These are phyloP conservation scores for Phoenix roebelenii DNA, from an alignment of 176 grass and related monocot species.

Conservation along the genomic window DNA sequence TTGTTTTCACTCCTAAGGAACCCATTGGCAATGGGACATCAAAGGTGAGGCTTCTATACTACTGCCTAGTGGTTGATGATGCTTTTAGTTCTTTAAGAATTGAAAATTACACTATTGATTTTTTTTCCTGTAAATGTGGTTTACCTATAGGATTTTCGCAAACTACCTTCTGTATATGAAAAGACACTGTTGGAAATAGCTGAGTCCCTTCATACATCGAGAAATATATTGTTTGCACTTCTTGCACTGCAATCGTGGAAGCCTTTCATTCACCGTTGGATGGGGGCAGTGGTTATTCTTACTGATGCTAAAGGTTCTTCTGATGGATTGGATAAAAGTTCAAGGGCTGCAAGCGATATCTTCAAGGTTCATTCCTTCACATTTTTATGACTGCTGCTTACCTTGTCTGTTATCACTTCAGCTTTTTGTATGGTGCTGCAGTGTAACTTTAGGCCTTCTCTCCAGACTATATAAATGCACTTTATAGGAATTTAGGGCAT, in stretches of 20 bases:
- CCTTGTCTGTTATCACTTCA: background rate
- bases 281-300: slow-evolving; percentile 39
- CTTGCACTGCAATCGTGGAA: slow-evolving; percentile 90
- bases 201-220: slow-evolving; percentile 69
- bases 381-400: background rate
- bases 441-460: no score
- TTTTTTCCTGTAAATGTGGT: slow-evolving; percentile 8
- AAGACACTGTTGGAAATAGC: slow-evolving; percentile 63
- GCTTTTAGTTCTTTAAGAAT: slow-evolving; percentile 1
- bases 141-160: slow-evolving; percentile 54
- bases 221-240: slow-evolving; percentile 74
- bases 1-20: slow-evolving; percentile 59
- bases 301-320: slow-evolving; percentile 51
- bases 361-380: slow-evolving; percentile 52
- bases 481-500: no score
- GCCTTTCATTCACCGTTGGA: slow-evolving; percentile 73
- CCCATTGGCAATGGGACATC: slow-evolving; percentile 31
- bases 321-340: slow-evolving; percentile 40
- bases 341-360: slow-evolving; percentile 60
- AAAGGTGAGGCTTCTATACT: slow-evolving; percentile 38
- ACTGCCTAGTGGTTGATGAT: background rate
- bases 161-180: slow-evolving; percentile 71
- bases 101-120: slow-evolving; percentile 11
- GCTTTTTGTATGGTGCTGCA: slow-evolving; percentile 4
- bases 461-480: no score